Percentiles rank a stretch among this genome's conserved stretches.
Evolutionary conservation across 371 early-diverging fungal species (phyloP).

Genomic region (Rhizopus microsporus): DNA sequence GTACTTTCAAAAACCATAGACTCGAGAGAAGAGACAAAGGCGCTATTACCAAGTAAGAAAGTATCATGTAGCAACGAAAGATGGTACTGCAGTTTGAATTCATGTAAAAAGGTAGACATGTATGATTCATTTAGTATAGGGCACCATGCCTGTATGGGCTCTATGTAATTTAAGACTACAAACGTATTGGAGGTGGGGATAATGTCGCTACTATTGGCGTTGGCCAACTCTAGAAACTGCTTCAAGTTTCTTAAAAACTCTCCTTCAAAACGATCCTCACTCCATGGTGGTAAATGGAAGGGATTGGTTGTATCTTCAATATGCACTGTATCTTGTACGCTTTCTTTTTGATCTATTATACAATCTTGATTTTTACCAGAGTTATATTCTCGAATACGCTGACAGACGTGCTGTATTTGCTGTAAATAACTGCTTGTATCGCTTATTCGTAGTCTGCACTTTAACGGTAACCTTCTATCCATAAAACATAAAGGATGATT

Average conservation of each 20-base stretch:
- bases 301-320: neutral
- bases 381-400: conserved; percentile 5
- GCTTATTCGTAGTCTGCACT: neutral
- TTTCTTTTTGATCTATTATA: neutral
- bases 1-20: conserved; percentile 32
- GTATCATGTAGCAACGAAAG: conserved; percentile 37
- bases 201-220: conserved; percentile 7
- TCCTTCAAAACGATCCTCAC: conserved; percentile 2
- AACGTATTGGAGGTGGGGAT: conserved; percentile 43
- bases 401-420: neutral
- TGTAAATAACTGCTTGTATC: conserved; percentile 3
- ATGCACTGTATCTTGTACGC: neutral
- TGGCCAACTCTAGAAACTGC: neutral
- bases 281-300: neutral
- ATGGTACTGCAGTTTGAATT: conserved; percentile 48
- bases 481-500: conserved; percentile 33
- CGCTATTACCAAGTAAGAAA: conserved; percentile 43
- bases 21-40: conserved; percentile 36
- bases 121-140: conserved; percentile 50
- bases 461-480: neutral
- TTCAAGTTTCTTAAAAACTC: conserved; percentile 18
- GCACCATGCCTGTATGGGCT: conserved; percentile 41
- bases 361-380: neutral
- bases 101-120: conserved; percentile 47
- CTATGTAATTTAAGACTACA: conserved; percentile 30